Conservation (phyloP, 73 alveolate genomes). For the Symbiodinium natans region DNA sequence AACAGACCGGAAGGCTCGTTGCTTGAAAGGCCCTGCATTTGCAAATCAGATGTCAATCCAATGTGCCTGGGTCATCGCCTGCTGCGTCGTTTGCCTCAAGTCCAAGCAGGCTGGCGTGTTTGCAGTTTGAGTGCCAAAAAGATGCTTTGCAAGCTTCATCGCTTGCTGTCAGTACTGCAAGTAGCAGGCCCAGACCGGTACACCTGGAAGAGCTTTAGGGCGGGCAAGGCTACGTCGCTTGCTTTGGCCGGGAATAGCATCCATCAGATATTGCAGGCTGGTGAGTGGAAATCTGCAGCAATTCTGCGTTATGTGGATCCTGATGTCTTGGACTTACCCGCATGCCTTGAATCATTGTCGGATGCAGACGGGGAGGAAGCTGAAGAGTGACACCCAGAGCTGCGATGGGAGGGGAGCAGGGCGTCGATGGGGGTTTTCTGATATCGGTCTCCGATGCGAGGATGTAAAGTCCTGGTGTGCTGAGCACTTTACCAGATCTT, state of each 20-base stretch:
- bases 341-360: background rate
- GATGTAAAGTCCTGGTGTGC: no score
- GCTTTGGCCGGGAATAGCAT: conserved; percentile 32
- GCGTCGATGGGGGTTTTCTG: no score
- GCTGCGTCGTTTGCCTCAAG: no score
- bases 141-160: background rate
- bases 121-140: background rate
- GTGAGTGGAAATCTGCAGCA: conserved; percentile 32
- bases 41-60: background rate
- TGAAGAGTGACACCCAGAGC: conserved; percentile 2
- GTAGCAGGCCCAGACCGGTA: background rate
- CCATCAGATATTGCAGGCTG: conserved; percentile 20
- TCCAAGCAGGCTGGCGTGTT: background rate
- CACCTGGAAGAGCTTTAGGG: conserved; percentile 20
- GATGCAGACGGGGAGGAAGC: background rate
- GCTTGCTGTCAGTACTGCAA: conserved; percentile 1
- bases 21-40: conserved; percentile 15
- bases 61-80: conserved; percentile 53
- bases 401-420: conserved; percentile 30
- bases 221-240: conserved; percentile 59
- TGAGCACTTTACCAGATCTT: no score
- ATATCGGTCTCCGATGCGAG: no score
- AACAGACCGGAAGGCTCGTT: conserved; percentile 33
- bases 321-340: conserved; percentile 19
- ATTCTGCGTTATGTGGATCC: background rate